phyloP scores from a whole-genome alignment of 2,329 filamentous ascomycete species.

The Ascochyta fabae region DNA sequence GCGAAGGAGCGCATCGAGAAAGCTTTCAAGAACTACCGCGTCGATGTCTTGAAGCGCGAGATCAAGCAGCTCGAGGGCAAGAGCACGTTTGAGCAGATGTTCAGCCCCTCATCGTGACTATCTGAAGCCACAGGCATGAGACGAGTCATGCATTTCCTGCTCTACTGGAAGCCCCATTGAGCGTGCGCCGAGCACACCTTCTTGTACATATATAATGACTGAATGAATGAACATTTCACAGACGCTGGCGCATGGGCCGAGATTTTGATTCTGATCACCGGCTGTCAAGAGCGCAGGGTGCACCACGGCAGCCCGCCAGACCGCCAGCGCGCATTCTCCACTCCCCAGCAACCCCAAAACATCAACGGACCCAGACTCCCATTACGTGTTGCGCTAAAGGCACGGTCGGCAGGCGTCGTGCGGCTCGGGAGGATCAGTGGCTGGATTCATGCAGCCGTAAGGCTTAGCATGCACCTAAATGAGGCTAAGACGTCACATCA shows the following conservation, averaged over 20 bases:
- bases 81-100: conserved; percentile 39
- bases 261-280: background rate
- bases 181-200: background rate
- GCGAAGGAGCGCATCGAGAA: conserved; percentile 64
- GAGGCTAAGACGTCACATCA: conserved; percentile 17
- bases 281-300: background rate
- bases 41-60: conserved; percentile 67
- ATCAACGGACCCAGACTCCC: conserved; percentile 4
- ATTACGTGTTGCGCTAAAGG: conserved; percentile 15
- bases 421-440: conserved; percentile 18
- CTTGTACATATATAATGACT: conserved; percentile 5
- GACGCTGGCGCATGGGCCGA: background rate
- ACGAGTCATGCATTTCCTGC: conserved; percentile 7
- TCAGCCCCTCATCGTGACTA: conserved; percentile 20
- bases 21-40: conserved; percentile 68
- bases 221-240: background rate
- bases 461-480: conserved; percentile 7
- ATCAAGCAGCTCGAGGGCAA: conserved; percentile 61
- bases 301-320: background rate
- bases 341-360: conserved; percentile 8
- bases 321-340: background rate
- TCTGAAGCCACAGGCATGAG: conserved; percentile 10
- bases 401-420: conserved; percentile 5
- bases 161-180: conserved; percentile 19
- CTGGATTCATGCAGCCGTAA: conserved; percentile 9